phyloP scores from a whole-genome alignment of 371 early-diverging fungal species.

The Mucor sp. region DNA sequence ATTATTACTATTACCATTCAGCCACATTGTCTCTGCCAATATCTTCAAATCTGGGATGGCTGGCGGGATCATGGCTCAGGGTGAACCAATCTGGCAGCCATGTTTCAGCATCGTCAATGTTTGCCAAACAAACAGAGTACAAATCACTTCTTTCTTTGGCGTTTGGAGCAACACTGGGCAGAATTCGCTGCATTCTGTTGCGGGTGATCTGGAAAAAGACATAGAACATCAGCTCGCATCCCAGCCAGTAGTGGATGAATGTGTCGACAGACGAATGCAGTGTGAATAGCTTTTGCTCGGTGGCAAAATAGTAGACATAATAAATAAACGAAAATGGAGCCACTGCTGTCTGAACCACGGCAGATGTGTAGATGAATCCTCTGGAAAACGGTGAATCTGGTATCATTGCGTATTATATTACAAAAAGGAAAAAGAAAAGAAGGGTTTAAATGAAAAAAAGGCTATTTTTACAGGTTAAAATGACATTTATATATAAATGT shows the following conservation, averaged over 20 bases:
- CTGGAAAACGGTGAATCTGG: conserved; percentile 37
- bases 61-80: conserved; percentile 25
- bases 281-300: conserved; percentile 41
- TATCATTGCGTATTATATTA: conserved; percentile 24
- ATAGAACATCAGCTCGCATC: conserved; percentile 54
- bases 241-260: conserved; percentile 55
- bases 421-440: neutral
- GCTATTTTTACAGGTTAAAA: neutral
- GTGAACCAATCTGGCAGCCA: conserved; percentile 60
- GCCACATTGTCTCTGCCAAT: conserved; percentile 54
- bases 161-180: conserved; percentile 28
- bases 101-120: conserved; percentile 42
- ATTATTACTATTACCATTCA: conserved; percentile 45
- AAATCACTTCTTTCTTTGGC: conserved; percentile 44
- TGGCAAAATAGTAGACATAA: conserved; percentile 49
- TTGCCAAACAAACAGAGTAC: conserved; percentile 45
- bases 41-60: conserved; percentile 41
- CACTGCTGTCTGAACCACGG: conserved; percentile 44
- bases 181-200: conserved; percentile 43
- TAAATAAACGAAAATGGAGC: conserved; percentile 53
- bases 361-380: conserved; percentile 32
- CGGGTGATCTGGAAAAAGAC: conserved; percentile 55
- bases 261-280: conserved; percentile 33
- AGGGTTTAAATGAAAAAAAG: conserved; percentile 7
- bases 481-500: neutral